Percentiles rank a stretch among this genome's conserved stretches.
Evolutionary conservation across 495 filamentous ascomycete genomes (phyloP).

Genomic region (Neurospora sp.): DNA sequence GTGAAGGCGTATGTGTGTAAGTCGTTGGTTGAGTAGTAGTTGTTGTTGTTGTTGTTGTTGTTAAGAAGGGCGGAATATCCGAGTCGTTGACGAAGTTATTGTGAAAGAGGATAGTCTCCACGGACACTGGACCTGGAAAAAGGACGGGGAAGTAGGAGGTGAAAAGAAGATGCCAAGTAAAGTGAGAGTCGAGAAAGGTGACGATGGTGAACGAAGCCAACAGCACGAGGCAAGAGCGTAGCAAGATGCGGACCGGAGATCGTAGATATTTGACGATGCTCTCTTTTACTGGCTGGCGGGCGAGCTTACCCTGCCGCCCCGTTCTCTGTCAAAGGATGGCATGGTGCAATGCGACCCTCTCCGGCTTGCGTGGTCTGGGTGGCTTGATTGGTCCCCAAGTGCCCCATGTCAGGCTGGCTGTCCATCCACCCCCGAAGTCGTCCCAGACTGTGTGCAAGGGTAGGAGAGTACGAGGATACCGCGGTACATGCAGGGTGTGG

Average conservation of each 20-base stretch:
- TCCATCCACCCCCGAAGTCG: background rate
- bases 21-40: constrained; percentile 14
- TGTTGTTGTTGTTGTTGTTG: background rate
- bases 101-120: constrained; percentile 5
- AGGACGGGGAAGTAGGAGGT: constrained; percentile 10
- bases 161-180: constrained; percentile 7
- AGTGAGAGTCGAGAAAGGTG: constrained; percentile 24
- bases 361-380: constrained; percentile 23
- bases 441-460: background rate
- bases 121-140: constrained; percentile 3
- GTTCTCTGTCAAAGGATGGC: constrained; percentile 19
- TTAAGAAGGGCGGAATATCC: background rate
- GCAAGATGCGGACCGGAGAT: constrained; percentile 19
- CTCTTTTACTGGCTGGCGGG: background rate
- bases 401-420: constrained; percentile 21
- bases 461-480: background rate
- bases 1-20: constrained; percentile 1
- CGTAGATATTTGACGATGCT: constrained; percentile 25
- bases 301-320: constrained; percentile 20
- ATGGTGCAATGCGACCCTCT: constrained; percentile 14
- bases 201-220: constrained; percentile 13
- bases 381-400: constrained; percentile 22
- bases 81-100: background rate
- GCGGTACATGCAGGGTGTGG: background rate
- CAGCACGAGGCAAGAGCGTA: constrained; percentile 11